Evolutionary conservation across 75 land plant species (phyloP).

Genomic region (Chamaecyparis obtusa): DNA sequence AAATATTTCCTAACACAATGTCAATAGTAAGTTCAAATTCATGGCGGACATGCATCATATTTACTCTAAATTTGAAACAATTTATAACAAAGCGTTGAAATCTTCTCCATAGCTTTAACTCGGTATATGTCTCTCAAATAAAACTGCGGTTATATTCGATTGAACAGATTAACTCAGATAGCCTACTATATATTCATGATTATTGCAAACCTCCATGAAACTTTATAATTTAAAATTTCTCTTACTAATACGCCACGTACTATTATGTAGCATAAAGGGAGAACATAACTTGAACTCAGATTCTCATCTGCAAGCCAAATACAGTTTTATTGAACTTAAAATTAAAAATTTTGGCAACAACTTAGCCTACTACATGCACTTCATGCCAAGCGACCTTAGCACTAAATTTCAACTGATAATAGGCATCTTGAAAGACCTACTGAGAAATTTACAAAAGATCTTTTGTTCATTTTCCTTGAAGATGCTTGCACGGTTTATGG

Average conservation of each 20-base stretch:
- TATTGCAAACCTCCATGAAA: not conserved
- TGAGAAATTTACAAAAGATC: not conserved
- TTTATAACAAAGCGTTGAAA: too few species aligned
- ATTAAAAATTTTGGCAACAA: not conserved
- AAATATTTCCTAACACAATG: not conserved
- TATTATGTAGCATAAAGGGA: not conserved
- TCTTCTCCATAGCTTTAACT: not conserved
- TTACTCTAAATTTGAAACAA: not conserved
- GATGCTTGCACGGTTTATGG: conserved; percentile 83
- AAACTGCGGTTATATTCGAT: not conserved
- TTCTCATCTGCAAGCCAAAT: not conserved
- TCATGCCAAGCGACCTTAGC: not conserved
- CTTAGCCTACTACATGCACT: not conserved
- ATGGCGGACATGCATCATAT: not conserved
- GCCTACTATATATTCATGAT: not conserved
- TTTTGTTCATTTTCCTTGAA: conserved; percentile 2
- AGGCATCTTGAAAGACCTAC: not conserved
- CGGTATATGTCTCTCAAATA: not conserved
- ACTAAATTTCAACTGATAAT: not conserved
- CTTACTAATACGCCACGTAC: not conserved
- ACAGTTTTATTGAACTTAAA: not conserved
- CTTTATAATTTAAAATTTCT: too few species aligned
- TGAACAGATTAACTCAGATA: not conserved
- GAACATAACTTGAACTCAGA: not conserved
- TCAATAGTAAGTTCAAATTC: not conserved